phyloP scores from a whole-genome alignment of 139 green algal species.

The Pleodorina starrii region DNA sequence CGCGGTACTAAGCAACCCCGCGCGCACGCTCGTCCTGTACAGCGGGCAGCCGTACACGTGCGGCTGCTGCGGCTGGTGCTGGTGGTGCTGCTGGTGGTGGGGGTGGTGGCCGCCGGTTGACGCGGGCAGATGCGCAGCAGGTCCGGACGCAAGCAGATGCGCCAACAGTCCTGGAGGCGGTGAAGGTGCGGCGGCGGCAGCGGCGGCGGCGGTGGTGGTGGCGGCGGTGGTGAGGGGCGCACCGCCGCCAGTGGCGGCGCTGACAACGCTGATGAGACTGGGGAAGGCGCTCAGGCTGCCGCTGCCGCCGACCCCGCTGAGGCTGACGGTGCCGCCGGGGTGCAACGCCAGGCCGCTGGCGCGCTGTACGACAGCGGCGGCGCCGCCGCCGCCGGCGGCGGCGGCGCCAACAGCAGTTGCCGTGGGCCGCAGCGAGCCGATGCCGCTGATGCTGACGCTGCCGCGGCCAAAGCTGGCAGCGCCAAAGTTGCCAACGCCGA shows the following conservation, averaged over 20 bases:
- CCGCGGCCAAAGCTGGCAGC: too few species aligned
- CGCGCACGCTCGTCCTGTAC: slow-evolving; percentile 82
- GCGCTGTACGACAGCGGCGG: too few species aligned
- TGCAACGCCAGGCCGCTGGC: too few species aligned
- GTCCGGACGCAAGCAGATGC: too few species aligned
- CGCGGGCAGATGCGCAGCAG: too few species aligned
- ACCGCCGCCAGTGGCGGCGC: neutral
- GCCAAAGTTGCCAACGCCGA: neutral
- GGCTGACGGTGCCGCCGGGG: too few species aligned
- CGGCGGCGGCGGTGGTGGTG: neutral
- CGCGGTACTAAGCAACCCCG: slow-evolving; percentile 80
- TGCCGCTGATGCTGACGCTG: too few species aligned
- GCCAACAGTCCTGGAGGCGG: too few species aligned
- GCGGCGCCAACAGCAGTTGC: too few species aligned
- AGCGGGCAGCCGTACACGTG: slow-evolving; percentile 79
- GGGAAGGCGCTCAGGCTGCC: neutral
- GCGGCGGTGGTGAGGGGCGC: neutral
- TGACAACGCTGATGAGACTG: neutral
- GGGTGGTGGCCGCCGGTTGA: too few species aligned
- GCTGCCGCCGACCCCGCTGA: neutral
- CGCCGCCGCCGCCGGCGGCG: too few species aligned
- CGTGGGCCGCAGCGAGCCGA: too few species aligned
- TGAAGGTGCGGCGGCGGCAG: neutral
- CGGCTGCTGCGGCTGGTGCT: neutral
- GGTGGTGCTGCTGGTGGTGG: neutral